These are phyloP conservation scores for Pseudozyma thailandica DNA, from an alignment of 1,284 basidiomycete genomes.

Conservation along the genomic window DNA sequence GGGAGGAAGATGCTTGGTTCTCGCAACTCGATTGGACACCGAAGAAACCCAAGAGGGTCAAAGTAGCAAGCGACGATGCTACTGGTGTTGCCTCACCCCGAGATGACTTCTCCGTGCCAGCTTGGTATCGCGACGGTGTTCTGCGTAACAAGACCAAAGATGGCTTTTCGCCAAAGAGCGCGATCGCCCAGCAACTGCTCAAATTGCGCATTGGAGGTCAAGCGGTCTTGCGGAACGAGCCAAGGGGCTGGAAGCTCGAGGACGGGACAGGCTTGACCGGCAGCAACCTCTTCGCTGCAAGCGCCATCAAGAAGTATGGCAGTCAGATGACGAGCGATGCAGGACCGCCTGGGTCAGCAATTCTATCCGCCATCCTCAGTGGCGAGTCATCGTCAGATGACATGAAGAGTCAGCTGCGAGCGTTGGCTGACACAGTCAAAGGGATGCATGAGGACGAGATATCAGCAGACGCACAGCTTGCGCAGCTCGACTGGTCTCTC, in stretches of 20 bases:
- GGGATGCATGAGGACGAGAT: slow-evolving; percentile 13
- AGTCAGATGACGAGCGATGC: slow-evolving; percentile 30
- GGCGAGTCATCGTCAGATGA: slow-evolving; percentile 25
- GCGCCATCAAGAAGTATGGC: slow-evolving; percentile 37
- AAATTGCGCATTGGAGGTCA: slow-evolving; percentile 44
- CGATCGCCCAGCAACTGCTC: slow-evolving; percentile 50
- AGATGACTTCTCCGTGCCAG: slow-evolving; percentile 36
- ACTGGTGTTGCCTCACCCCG: slow-evolving; percentile 4
- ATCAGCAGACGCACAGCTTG: slow-evolving; percentile 37
- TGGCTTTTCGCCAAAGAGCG: slow-evolving; percentile 31
- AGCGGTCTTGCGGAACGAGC: slow-evolving; percentile 25
- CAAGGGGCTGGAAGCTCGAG: slow-evolving; percentile 33
- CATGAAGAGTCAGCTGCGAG: slow-evolving; percentile 14
- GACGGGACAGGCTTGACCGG: slow-evolving; percentile 33
- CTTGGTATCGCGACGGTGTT: slow-evolving; percentile 59
- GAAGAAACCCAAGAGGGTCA: slow-evolving; percentile 76
- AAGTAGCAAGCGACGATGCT: slow-evolving; percentile 5
- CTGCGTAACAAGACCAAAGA: slow-evolving; percentile 39
- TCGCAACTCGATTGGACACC: slow-evolving; percentile 95
- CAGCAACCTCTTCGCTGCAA: slow-evolving; percentile 42
- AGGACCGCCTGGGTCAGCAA: slow-evolving; percentile 24
- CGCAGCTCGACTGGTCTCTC: slow-evolving; percentile 57
- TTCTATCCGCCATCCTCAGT: slow-evolving; percentile 28
- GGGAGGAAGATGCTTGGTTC: slow-evolving; percentile 85
- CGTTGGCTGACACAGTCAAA: slow-evolving; percentile 38